Percentiles rank a stretch among this genome's conserved stretches.
Conservation (phyloP, 2,329 filamentous ascomycete species). For the Paramyrothecium roridum region DNA sequence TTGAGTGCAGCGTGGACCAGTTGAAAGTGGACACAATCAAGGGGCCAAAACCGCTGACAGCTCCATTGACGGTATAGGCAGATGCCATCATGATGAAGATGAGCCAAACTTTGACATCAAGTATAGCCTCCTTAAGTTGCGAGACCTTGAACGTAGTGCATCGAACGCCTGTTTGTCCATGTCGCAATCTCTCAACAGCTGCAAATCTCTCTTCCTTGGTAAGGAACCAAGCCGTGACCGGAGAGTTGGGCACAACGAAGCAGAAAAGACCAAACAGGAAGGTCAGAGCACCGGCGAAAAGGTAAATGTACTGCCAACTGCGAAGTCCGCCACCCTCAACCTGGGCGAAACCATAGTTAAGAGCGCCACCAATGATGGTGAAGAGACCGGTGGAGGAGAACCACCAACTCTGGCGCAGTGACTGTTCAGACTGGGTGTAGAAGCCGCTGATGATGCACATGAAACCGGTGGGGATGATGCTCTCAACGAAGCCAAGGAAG, state of each 20-base stretch:
- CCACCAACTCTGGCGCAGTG: conserved; percentile 65
- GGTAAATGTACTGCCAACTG: conserved; percentile 70
- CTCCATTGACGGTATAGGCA: conserved; percentile 70
- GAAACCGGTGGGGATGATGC: conserved; percentile 63
- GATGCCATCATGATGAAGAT: conserved; percentile 66
- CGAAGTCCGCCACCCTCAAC: conserved; percentile 50
- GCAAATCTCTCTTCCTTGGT: conserved; percentile 59
- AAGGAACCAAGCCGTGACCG: conserved; percentile 67
- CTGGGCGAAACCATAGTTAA: conserved; percentile 68
- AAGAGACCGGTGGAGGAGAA: conserved; percentile 58
- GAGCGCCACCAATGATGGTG: conserved; percentile 59
- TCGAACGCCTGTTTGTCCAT: conserved; percentile 61
- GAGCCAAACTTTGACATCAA: conserved; percentile 62
- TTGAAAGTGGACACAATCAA: conserved; percentile 71
- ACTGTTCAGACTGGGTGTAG: conserved; percentile 65
- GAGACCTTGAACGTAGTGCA: conserved; percentile 56
- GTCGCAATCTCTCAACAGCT: conserved; percentile 60
- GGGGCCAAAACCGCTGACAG: conserved; percentile 67
- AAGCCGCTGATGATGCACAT: conserved; percentile 61
- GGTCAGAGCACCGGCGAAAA: conserved; percentile 61
- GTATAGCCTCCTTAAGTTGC: conserved; percentile 55
- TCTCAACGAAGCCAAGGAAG: conserved; percentile 61
- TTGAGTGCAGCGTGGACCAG: conserved; percentile 59
- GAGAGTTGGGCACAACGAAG: conserved; percentile 63
- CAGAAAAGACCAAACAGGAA: conserved; percentile 63